These are phyloP conservation scores for Tricharina praecox DNA, from an alignment of 495 filamentous ascomycete genomes.

Conservation along the genomic window DNA sequence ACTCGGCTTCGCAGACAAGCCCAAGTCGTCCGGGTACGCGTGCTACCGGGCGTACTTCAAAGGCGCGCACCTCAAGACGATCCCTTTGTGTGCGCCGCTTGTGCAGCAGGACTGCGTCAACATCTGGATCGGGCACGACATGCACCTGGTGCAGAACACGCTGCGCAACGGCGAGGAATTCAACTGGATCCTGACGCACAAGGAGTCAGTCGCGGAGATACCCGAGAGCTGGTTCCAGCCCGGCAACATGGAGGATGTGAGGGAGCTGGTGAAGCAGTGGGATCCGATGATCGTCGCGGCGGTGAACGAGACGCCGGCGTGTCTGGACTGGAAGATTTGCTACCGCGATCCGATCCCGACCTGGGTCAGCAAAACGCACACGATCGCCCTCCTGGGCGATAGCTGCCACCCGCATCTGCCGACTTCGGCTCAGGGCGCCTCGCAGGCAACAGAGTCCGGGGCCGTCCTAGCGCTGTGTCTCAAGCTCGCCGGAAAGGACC, in stretches of 20 bases:
- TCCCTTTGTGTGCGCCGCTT: conserved; percentile 47
- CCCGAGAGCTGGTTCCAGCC: conserved; percentile 36
- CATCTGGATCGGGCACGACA: conserved; percentile 31
- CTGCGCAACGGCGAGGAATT: conserved; percentile 43
- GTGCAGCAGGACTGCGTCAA: conserved; percentile 35
- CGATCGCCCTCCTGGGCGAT: conserved; percentile 49
- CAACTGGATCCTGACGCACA: conserved; percentile 47
- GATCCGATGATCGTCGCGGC: conserved; percentile 35
- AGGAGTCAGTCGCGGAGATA: conserved; percentile 51
- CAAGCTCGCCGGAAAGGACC: conserved; percentile 30
- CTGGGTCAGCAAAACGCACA: conserved; percentile 39
- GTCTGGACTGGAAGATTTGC: conserved; percentile 49
- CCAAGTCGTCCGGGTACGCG: conserved; percentile 42
- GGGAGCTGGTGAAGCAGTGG: conserved; percentile 42
- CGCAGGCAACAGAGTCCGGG: conserved; percentile 35
- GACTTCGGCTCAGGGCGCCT: conserved; percentile 36
- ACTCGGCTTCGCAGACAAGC: conserved; percentile 30
- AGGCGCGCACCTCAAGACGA: conserved; percentile 30
- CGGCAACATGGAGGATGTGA: conserved; percentile 52
- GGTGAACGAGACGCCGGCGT: conserved; percentile 33
- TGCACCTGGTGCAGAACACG: conserved; percentile 41
- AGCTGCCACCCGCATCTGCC: conserved; percentile 54
- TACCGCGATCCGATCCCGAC: conserved; percentile 37
- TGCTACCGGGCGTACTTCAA: conserved; percentile 30
- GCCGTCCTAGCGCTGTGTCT: conserved; percentile 33